Percentiles rank a stretch among this genome's conserved stretches.
Evolutionary conservation across 805 yeast species (phyloP).

Genomic region (Lachancea thermotolerans): DNA sequence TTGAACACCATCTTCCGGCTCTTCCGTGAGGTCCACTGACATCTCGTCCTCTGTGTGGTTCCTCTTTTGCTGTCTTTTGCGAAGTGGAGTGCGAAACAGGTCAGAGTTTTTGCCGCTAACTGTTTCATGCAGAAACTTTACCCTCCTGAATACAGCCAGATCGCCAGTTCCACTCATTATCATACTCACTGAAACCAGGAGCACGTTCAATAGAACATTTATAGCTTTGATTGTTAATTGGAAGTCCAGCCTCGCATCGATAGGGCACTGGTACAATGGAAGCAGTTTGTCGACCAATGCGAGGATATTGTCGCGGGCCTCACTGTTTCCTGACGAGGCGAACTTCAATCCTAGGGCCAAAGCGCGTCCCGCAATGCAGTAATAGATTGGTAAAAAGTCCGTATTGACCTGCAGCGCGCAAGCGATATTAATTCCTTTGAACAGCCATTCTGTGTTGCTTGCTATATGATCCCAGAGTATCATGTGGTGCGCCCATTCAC

Average conservation of each 20-base stretch:
- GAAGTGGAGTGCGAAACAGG: constrained; percentile 11
- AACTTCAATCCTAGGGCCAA: constrained; percentile 66
- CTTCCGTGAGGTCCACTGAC: constrained; percentile 5
- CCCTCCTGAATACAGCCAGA: constrained; percentile 62
- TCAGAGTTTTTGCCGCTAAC: constrained; percentile 33
- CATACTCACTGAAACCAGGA: constrained; percentile 60
- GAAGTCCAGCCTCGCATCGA: constrained; percentile 49
- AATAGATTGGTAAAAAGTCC: constrained; percentile 55
- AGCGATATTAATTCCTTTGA: constrained; percentile 12
- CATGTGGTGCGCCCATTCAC: constrained; percentile 57
- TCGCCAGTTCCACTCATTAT: constrained; percentile 93
- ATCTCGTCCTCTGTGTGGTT: background rate
- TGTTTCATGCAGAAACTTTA: constrained; percentile 61
- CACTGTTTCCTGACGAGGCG: constrained; percentile 59
- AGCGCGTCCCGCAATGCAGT: constrained; percentile 68
- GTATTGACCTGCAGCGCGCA: constrained; percentile 37
- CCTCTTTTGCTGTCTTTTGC: background rate
- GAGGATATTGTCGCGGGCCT: constrained; percentile 43
- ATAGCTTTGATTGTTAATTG: constrained; percentile 46
- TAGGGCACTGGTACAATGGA: constrained; percentile 30
- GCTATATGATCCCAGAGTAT: constrained; percentile 68
- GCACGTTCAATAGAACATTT: constrained; percentile 46
- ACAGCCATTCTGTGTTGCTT: constrained; percentile 28
- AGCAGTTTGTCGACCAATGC: constrained; percentile 24
- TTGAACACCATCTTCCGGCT: constrained; percentile 1